Base-by-base conservation (phyloP, 208 protist species). In the Vickermania ingenoplastis region DNA sequence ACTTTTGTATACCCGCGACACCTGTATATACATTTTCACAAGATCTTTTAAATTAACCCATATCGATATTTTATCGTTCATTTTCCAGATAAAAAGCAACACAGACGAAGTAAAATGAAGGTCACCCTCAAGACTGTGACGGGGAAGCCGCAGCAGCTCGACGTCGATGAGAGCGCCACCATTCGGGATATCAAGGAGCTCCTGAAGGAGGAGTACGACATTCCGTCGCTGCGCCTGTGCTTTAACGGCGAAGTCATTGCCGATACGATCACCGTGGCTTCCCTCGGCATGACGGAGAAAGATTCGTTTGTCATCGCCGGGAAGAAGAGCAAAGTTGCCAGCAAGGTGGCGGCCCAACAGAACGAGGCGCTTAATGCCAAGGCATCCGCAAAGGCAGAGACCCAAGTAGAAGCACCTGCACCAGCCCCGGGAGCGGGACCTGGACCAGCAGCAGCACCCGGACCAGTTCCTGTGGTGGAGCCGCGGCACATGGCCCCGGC, bases 181-280 rank as follows among this genome's bases (percentile, higher is more conserved):
- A 63, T 88, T 24, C 41, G 67, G 29, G 73, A 81, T 13, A 59
- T 92, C 25, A 91, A 91, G 61, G 69, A 77, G 52, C 30, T 70
- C 29, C 69, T 92, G 31, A 76, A 82, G 63, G 73, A 71, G 26
- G 88, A 92, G 31, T 94, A 94, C 53, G 72, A 86, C 48, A 50
- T 64, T 7, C 63, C 73, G 49, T 77, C 71, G 61, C 58, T 94
- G 58, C 73, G 71, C 22, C 61, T 94, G 29, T 89, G 81, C 61
- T 86, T 75, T 59, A 89, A 94, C 27, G 84, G 84, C n/a, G 41
- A 54, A 13, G 64, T 92, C 24, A 51, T 89, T 2, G 78, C 83
- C 26, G 72, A 91, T 53, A 23, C 22, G 48, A 81, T 77, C 50
- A 88, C 83, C 23, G 57, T 94, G 31, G 51, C 60, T 25, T 73